Evolutionary conservation across 495 filamentous ascomycete genomes (phyloP), one percentile per base, ranked within the genome.

Genomic region (Entonaema liquescens): DNA sequence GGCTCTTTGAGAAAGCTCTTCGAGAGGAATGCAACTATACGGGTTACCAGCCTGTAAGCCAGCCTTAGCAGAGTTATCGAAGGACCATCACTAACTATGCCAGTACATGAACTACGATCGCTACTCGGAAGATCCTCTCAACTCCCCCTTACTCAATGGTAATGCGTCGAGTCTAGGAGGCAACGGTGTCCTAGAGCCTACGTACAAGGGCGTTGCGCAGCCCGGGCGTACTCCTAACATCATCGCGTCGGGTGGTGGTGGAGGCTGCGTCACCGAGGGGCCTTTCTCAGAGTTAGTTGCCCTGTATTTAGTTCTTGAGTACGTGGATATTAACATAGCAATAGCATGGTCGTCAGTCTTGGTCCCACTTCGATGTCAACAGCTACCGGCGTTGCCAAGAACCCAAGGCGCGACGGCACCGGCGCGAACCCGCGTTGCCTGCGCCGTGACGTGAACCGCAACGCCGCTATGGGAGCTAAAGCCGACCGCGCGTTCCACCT

Each of bases 1-100:
- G 77, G 70, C 78, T 81, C 11, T 92, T 88, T 72, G 91, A 93
- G 79, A 80, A 88, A 74, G 88, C 90, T 2, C 82, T 93, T 3
- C 83, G 87, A 23, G 81, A 89, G 7, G 90, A 93, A 74, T 93
- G 91, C 76, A 88, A 88, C 21, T 93, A 91, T 63, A 84, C 74
- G 3, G 88, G 88, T 33, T 80, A 80, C 61, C 83, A 85, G 49
- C 83, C 78, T 26, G 74, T 76, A 70, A 8, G 74, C 31, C n/a
- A 61, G 17, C 36, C n/a, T 38, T n/a, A 31, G 8, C 19, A 5
- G 6, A 47, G 2, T 50, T 6, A 3, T 33, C 47, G 0, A 5
- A 1, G 21, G 15, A 28, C 25, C 26, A 40, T 53, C 47, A 33
- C 64, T 74, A 21, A 73, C 56, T 15, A 38, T 23, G 28, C 5